phyloP scores from a whole-genome alignment of 331 rosid species.

The Rhamnella rubrinervis region DNA sequence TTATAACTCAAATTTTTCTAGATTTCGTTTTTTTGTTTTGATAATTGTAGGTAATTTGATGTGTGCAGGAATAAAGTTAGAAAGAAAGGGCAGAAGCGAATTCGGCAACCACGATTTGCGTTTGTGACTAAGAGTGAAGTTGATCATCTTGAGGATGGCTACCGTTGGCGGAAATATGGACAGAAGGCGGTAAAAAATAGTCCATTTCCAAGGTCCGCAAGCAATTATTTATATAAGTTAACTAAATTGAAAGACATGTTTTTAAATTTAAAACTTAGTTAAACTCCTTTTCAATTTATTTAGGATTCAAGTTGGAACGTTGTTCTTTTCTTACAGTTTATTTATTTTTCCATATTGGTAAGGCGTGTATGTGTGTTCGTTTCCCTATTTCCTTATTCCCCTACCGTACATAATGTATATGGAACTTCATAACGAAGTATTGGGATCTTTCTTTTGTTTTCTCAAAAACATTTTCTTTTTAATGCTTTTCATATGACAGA shows the following conservation, averaged over 20 bases:
- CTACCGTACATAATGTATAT: too few species aligned
- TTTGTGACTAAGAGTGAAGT: slow-evolving; percentile 93
- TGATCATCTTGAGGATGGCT: slow-evolving; percentile 96
- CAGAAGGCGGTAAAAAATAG: slow-evolving; percentile 98
- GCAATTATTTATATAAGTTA: not conserved
- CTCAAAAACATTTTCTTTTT: too few species aligned
- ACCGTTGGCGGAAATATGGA: slow-evolving; percentile 97
- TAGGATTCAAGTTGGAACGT: too few species aligned
- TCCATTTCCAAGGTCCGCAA: slow-evolving; percentile 77
- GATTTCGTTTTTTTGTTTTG: slow-evolving; percentile 24
- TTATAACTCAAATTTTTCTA: not conserved
- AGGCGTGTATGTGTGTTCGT: too few species aligned
- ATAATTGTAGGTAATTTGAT: slow-evolving; percentile 38
- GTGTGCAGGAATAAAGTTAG: slow-evolving; percentile 71
- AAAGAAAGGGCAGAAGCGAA: slow-evolving; percentile 85
- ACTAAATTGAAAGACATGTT: not conserved
- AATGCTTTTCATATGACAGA: too few species aligned
- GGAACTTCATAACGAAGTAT: too few species aligned
- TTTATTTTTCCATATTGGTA: too few species aligned
- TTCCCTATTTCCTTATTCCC: too few species aligned
- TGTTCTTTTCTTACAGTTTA: too few species aligned
- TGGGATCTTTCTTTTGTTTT: too few species aligned
- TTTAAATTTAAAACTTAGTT: not conserved
- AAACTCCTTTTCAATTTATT: not conserved
- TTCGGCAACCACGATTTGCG: slow-evolving; percentile 85